These are phyloP conservation scores for Amylocystis lapponica DNA, from an alignment of 768 basidiomycete species.

Conservation along the genomic window DNA sequence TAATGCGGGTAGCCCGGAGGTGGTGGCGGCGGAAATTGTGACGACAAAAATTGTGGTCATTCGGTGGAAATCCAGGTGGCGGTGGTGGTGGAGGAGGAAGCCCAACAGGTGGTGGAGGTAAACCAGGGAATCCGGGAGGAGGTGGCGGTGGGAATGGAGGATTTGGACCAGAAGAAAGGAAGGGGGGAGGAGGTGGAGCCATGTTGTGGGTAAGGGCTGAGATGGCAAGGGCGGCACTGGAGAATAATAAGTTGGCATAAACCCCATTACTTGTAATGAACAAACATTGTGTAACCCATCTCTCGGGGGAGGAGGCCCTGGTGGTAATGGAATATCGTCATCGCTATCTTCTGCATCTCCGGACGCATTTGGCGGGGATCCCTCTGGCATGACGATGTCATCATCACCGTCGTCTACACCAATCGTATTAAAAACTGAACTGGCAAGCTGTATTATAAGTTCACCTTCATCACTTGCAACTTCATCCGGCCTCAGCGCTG, in stretches of 20 bases:
- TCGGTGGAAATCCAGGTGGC: constrained; percentile 9
- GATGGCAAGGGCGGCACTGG: constrained; percentile 11
- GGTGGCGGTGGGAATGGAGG: constrained; percentile 23
- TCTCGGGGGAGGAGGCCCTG: constrained; percentile 56
- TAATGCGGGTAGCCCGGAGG: constrained; percentile 18
- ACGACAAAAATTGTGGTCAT: neutral
- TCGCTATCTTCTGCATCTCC: constrained; percentile 49
- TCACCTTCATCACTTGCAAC: constrained; percentile 54
- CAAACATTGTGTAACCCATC: constrained; percentile 10
- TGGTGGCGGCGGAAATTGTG: constrained; percentile 10
- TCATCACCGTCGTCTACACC: constrained; percentile 36
- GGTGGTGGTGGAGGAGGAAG: constrained; percentile 5
- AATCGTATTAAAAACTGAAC: neutral
- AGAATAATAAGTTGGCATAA: neutral
- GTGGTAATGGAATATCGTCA: constrained; percentile 88
- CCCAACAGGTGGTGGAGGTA: constrained; percentile 5
- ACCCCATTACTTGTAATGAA: neutral
- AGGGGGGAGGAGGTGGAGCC: neutral
- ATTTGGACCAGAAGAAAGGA: too few species aligned
- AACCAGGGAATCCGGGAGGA: constrained; percentile 25
- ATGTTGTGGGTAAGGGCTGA: constrained; percentile 24
- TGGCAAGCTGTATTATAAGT: constrained; percentile 20
- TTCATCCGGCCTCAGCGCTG: constrained; percentile 61
- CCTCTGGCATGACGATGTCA: constrained; percentile 61
- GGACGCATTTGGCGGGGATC: constrained; percentile 47